phyloP scores from a whole-genome alignment of 805 yeast species.

The Clavispora vitiphila region DNA sequence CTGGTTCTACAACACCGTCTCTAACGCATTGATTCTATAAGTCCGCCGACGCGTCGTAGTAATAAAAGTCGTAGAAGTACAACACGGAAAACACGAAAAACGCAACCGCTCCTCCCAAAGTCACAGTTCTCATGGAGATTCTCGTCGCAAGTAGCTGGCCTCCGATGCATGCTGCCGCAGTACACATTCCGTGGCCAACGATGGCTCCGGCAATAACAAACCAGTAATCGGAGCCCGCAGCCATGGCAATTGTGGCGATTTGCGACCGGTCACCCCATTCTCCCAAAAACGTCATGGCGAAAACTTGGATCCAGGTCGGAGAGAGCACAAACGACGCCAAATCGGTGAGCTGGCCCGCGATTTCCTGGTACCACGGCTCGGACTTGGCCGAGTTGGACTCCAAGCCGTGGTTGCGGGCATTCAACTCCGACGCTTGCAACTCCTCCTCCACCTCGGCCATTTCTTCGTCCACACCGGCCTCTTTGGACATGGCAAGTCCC shows the following conservation, averaged over 20 bases:
- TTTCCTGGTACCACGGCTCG: slow-evolving; percentile 21
- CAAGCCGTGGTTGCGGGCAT: slow-evolving; percentile 44
- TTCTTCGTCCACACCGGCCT: slow-evolving; percentile 89
- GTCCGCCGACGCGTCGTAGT: slow-evolving; percentile 13
- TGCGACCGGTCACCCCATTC: slow-evolving; percentile 99
- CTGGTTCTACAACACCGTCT: not conserved
- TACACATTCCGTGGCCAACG: slow-evolving; percentile 83
- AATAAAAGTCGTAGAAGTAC: slow-evolving; percentile 67
- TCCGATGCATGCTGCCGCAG: slow-evolving; percentile 87
- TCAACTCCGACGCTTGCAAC: slow-evolving; percentile 59
- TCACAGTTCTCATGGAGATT: slow-evolving; percentile 87
- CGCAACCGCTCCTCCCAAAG: slow-evolving; percentile 85
- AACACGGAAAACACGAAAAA: slow-evolving; percentile 78
- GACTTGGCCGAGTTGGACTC: slow-evolving; percentile 31
- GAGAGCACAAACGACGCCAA: slow-evolving; percentile 64
- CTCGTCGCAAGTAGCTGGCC: slow-evolving; percentile 87
- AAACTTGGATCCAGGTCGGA: slow-evolving; percentile 91
- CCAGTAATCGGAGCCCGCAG: slow-evolving; percentile 93
- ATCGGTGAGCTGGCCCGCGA: slow-evolving; percentile 42
- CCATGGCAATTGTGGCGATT: slow-evolving; percentile 97
- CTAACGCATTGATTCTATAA: not conserved
- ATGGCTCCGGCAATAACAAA: slow-evolving; percentile 83
- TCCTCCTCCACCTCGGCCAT: slow-evolving; percentile 96
- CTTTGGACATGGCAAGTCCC: slow-evolving; percentile 76
- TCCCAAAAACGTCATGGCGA: slow-evolving; percentile 92